Percentiles rank a stretch among this genome's conserved stretches.
phyloP scores from a whole-genome alignment of 75 land plant genomes.

The Adiantum capillusveneris region DNA sequence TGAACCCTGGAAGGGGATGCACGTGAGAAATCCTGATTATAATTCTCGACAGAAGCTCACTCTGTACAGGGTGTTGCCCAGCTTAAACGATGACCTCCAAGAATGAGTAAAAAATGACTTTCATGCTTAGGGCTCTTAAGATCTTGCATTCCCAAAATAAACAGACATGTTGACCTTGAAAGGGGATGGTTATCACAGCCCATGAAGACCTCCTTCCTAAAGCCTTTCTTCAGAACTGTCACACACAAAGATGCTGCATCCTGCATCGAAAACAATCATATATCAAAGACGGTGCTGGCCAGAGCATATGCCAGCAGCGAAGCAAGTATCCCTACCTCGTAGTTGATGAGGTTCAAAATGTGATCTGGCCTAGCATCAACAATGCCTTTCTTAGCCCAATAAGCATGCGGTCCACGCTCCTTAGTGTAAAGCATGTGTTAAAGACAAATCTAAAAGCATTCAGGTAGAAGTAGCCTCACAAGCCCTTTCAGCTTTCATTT shows the following conservation, averaged over 20 bases:
- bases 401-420: slow-evolving; percentile 86
- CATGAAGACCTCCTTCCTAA: slow-evolving; percentile 57
- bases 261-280: slow-evolving; percentile 25
- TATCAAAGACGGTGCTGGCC: not conserved
- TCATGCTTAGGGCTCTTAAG: too few species aligned
- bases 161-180: slow-evolving; percentile 50
- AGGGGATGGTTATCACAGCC: slow-evolving; percentile 93
- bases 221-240: slow-evolving; percentile 55
- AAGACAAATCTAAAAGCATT: too few species aligned
- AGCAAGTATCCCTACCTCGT: slow-evolving; percentile 52
- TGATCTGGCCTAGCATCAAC: slow-evolving; percentile 79
- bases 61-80: too few species aligned
- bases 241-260: slow-evolving; percentile 90
- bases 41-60: too few species aligned
- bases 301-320: not conserved
- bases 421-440: slow-evolving; percentile 31
- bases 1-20: not conserved
- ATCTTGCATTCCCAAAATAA: not conserved
- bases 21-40: not conserved
- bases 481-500: too few species aligned
- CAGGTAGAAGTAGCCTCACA: too few species aligned
- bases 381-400: slow-evolving; percentile 66
- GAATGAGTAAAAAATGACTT: too few species aligned
- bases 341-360: slow-evolving; percentile 85
- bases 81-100: not conserved